Conservation (phyloP, 345 rosid species). For the Cardamine chenopodiifolia region DNA sequence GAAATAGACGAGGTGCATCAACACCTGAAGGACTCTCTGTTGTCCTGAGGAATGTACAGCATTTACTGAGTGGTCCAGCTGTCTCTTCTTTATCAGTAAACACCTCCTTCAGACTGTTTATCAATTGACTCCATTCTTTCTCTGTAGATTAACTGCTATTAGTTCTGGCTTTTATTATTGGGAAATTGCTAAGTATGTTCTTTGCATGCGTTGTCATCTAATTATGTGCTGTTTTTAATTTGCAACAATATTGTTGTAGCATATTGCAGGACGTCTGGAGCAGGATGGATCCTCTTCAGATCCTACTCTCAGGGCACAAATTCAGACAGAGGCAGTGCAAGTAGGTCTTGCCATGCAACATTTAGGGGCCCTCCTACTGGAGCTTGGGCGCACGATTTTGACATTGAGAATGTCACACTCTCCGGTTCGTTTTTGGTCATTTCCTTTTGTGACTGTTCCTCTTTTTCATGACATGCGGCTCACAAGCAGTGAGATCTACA, state of each 20-base stretch:
- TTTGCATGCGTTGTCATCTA: conserved; percentile 42
- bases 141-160: neutral
- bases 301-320: conserved; percentile 59
- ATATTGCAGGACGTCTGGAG: conserved; percentile 80
- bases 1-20: conserved; percentile 55
- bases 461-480: conserved; percentile 23
- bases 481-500: conserved; percentile 43
- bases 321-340: conserved; percentile 75
- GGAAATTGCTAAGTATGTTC: neutral
- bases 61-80: conserved; percentile 61
- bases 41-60: conserved; percentile 65
- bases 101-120: conserved; percentile 15
- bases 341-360: conserved; percentile 83
- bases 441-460: neutral
- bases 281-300: conserved; percentile 73
- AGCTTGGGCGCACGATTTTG: conserved; percentile 91
- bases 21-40: conserved; percentile 67
- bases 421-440: conserved; percentile 53
- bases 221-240: conserved; percentile 48
- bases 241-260: conserved; percentile 75
- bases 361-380: conserved; percentile 85
- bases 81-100: conserved; percentile 71
- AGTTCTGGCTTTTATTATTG: neutral
- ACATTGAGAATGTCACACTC: conserved; percentile 80
- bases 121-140: neutral